A percentile compares a stretch with the other conserved stretches of the same genome.
Conservation (phyloP, 2,329 filamentous ascomycete species). For the Monosporascus sp. region DNA sequence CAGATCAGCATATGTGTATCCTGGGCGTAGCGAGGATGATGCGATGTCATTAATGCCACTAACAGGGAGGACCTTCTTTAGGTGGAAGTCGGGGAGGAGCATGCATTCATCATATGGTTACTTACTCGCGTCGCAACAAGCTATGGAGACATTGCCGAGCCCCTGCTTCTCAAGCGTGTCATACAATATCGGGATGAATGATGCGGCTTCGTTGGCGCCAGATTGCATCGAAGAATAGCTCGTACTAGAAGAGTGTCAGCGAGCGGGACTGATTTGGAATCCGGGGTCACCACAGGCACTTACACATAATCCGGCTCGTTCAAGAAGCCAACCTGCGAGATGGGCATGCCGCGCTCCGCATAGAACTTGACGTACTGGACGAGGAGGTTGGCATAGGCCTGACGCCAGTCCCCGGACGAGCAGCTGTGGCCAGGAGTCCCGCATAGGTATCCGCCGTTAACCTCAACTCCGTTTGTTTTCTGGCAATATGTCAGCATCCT, state of each 20-base stretch:
- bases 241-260: constrained; percentile 14
- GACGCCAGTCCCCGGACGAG: constrained; percentile 38
- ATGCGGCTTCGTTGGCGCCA: constrained; percentile 23
- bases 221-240: constrained; percentile 33
- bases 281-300: constrained; percentile 2
- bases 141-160: constrained; percentile 31
- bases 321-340: constrained; percentile 42
- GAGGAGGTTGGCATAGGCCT: constrained; percentile 43
- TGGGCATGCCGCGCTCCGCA: constrained; percentile 32
- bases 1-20: background rate
- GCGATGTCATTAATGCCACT: too few species aligned
- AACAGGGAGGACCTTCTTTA: background rate
- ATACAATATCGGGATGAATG: constrained; percentile 28
- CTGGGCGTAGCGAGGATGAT: too few species aligned
- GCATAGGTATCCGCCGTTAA: constrained; percentile 24
- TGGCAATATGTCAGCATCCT: background rate
- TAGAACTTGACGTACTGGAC: constrained; percentile 44
- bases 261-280: too few species aligned
- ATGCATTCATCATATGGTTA: background rate
- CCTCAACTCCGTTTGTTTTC: background rate
- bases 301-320: constrained; percentile 38
- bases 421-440: constrained; percentile 33
- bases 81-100: background rate
- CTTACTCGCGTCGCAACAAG: constrained; percentile 38
- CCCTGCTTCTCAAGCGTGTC: constrained; percentile 32